A percentile compares a stretch with the other conserved stretches of the same genome.
These are phyloP conservation scores for Verticillium albo-atrum DNA, from an alignment of 2,329 filamentous ascomycete genomes.

Conservation along the genomic window DNA sequence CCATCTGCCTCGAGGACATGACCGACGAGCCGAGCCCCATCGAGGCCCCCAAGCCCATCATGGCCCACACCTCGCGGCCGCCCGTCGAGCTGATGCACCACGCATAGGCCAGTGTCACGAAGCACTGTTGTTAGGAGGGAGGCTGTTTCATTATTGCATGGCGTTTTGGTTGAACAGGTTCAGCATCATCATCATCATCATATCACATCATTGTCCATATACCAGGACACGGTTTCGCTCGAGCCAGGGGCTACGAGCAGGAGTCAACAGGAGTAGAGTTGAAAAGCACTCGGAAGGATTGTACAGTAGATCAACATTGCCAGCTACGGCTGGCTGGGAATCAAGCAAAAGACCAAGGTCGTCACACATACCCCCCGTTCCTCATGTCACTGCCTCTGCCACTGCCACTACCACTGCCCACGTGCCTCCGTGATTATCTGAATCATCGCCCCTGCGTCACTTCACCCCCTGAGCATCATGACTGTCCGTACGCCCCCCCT, in stretches of 20 bases:
- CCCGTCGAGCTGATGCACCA: slow-evolving; percentile 59
- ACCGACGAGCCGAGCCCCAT: slow-evolving; percentile 50
- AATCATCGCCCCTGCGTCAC: too few relatives aligned
- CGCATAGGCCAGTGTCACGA: slow-evolving; percentile 5
- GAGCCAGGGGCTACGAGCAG: background rate
- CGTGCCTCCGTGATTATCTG: too few relatives aligned
- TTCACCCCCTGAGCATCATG: background rate
- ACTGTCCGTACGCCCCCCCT: background rate
- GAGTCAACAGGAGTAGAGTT: background rate
- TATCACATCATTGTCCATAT: background rate
- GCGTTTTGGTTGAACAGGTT: slow-evolving; percentile 1
- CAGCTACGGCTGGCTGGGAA: background rate
- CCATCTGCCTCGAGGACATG: slow-evolving; percentile 64
- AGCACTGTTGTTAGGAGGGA: slow-evolving; percentile 10
- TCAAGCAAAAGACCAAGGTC: background rate
- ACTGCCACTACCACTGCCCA: too few relatives aligned
- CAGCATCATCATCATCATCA: background rate
- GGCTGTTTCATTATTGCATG: slow-evolving; percentile 1
- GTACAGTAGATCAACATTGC: background rate
- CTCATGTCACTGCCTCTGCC: background rate
- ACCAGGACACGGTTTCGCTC: background rate
- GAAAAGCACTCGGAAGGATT: background rate
- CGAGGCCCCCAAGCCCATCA: slow-evolving; percentile 39
- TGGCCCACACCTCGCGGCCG: slow-evolving; percentile 58
- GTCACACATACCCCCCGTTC: background rate